Conservation (phyloP, 2,329 filamentous ascomycete species). For the Pestalotiopsis sp. region DNA sequence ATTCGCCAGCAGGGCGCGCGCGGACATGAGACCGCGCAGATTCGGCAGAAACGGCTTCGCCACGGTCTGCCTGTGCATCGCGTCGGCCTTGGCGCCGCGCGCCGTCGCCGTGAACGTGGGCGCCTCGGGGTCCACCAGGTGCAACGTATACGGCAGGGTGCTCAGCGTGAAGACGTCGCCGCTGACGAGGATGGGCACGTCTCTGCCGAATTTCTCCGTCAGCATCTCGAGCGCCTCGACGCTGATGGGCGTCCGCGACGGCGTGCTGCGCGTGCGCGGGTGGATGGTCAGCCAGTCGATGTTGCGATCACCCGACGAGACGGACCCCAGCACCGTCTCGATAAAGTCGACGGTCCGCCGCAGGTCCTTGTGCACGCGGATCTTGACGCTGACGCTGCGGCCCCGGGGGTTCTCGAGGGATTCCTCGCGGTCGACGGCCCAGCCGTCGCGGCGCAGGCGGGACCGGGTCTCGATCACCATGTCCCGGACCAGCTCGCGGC, state of each 20-base stretch:
- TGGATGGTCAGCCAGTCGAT: slow-evolving; percentile 74
- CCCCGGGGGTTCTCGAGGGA: slow-evolving; percentile 47
- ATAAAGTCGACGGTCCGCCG: slow-evolving; percentile 65
- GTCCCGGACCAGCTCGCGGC: slow-evolving; percentile 64
- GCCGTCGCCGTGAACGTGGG: slow-evolving; percentile 23
- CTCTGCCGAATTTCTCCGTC: slow-evolving; percentile 51
- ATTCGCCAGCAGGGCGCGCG: slow-evolving; percentile 68
- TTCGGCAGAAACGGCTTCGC: slow-evolving; percentile 42
- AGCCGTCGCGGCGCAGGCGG: slow-evolving; percentile 54
- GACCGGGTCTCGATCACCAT: slow-evolving; percentile 63
- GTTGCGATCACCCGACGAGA: too few species aligned
- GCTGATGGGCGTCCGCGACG: slow-evolving; percentile 63
- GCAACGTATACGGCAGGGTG: slow-evolving; percentile 47
- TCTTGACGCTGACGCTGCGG: slow-evolving; percentile 70
- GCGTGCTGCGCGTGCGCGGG: slow-evolving; percentile 63
- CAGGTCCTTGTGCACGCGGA: slow-evolving; percentile 68
- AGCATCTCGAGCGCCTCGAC: slow-evolving; percentile 62
- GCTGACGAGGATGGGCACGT: slow-evolving; percentile 68
- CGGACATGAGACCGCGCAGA: slow-evolving; percentile 69
- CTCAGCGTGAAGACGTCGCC: slow-evolving; percentile 67
- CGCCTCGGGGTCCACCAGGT: slow-evolving; percentile 26
- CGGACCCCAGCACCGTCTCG: slow-evolving; percentile 55
- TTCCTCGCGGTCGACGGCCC: slow-evolving; percentile 47
- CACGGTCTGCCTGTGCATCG: slow-evolving; percentile 14
- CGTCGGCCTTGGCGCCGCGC: slow-evolving; percentile 1